Evolutionary conservation across 345 rosid genomes (phyloP).

Genomic region (Syzygium jambos): DNA sequence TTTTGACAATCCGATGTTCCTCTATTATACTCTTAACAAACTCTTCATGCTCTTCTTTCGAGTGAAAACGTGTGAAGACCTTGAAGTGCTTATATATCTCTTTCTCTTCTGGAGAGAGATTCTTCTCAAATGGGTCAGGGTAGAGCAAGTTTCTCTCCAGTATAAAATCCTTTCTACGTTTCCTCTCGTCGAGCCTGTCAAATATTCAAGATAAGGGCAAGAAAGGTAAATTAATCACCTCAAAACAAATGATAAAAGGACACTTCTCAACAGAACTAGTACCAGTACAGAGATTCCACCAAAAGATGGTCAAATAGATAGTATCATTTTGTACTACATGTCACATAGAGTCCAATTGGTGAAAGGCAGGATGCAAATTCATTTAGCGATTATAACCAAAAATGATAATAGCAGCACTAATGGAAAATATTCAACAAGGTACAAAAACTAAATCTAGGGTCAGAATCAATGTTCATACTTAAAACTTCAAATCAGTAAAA

Average conservation of each 20-base stretch:
- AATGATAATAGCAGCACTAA: background rate
- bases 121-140: conserved; percentile 61
- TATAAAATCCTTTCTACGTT: conserved; percentile 83
- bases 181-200: conserved; percentile 92
- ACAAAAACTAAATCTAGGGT: background rate
- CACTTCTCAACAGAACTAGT: background rate
- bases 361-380: background rate
- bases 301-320: background rate
- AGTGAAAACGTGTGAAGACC: conserved; percentile 78
- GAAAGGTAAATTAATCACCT: background rate
- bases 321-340: background rate
- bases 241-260: background rate
- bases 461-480: background rate
- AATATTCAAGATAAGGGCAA: background rate
- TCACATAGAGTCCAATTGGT: background rate
- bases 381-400: background rate
- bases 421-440: background rate
- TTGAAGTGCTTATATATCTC: conserved; percentile 57
- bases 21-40: conserved; percentile 56
- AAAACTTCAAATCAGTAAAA: background rate
- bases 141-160: conserved; percentile 77
- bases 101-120: conserved; percentile 61
- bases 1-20: conserved; percentile 58
- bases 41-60: conserved; percentile 81
- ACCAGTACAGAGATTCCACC: background rate